Evolutionary conservation across 768 basidiomycete genomes (phyloP).

Genomic region (Pleurotus cornucopiae): DNA sequence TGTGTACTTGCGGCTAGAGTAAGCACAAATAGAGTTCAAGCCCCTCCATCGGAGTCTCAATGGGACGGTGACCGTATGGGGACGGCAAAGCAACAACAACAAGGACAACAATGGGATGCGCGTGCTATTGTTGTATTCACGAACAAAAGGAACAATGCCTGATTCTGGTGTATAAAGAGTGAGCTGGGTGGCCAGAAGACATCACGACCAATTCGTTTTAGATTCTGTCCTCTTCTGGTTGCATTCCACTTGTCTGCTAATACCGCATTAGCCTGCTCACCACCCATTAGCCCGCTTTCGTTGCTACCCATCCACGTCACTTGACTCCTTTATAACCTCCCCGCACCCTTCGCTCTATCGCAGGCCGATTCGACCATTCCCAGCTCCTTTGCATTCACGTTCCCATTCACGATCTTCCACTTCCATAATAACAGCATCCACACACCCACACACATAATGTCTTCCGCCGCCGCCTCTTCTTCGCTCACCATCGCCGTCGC

Average conservation of each 20-base stretch:
- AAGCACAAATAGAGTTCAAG: constrained; percentile 2
- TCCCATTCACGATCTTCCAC: constrained; percentile 12
- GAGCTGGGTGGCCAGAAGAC: neutral
- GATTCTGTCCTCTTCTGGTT: neutral
- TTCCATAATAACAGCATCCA: constrained; percentile 13
- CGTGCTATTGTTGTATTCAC: neutral
- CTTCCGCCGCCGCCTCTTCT: constrained; percentile 33
- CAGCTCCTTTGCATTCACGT: constrained; percentile 19
- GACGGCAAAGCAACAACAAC: neutral
- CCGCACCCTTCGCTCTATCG: constrained; percentile 38
- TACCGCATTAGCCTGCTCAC: neutral
- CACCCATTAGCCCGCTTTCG: neutral
- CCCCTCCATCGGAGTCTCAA: constrained; percentile 1
- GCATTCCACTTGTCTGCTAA: neutral
- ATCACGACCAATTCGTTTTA: neutral
- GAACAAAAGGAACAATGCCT: neutral
- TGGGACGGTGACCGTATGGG: neutral
- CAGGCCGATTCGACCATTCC: constrained; percentile 49
- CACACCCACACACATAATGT: neutral
- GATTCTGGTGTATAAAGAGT: neutral
- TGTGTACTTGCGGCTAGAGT: neutral
- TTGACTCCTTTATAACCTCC: constrained; percentile 4
- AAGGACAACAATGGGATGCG: neutral
- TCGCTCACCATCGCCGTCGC: constrained; percentile 65
- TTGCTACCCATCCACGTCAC: constrained; percentile 11